Base-by-base conservation (phyloP, 352 stramenopile genomes). In the Discostella stelligera region DNA sequence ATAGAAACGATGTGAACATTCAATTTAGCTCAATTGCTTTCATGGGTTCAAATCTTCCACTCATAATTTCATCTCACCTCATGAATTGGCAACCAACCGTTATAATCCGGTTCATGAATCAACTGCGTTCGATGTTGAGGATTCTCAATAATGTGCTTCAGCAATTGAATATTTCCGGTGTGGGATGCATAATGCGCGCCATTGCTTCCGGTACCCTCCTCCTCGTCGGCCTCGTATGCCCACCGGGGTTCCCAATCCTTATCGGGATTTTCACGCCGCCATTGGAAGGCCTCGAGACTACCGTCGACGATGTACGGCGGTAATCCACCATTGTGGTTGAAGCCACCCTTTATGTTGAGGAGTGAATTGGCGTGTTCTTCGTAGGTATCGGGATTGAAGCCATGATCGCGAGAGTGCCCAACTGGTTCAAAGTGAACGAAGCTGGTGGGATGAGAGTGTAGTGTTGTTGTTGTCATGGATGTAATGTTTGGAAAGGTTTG, bases 391-490 rank as follows among this genome's bases (percentile, higher is more conserved):
- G 66, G 62, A 54, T 79, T 52, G 55, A 69, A 66, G 46, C 71
- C 74, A 62, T 79, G 81, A 49, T 69, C 50, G 53, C 74, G 39
- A 11, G 71, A 79, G 54, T 87, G 80, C 8, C 71, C 78, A 18
- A 82, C 84, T 16, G 89, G 89, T 74, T 92, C 86, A 68, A 95
- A 95, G 63, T 95, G 91, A 62, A 93, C 83, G 68, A 90, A 91
- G 10, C 71, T 79, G 52, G 20, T 27, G 21, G 4, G 32, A 41
- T 41, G 52, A 16, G 37, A 14, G 37, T 44, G 37, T 44, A 6
- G 27, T 32, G 2, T 6, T 32, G 5, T 5, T 5, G 27, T 32
- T n/a, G n/a, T n/a, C n/a, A n/a, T n/a, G n/a, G n/a, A n/a, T n/a
- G n/a, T n/a, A n/a, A n/a, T n/a, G n/a, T n/a, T n/a, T n/a, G n/a